Percentiles rank a stretch among this genome's conserved stretches.
Evolutionary conservation across 768 basidiomycete species (phyloP).

Genomic region (Leccinellum albellum): DNA sequence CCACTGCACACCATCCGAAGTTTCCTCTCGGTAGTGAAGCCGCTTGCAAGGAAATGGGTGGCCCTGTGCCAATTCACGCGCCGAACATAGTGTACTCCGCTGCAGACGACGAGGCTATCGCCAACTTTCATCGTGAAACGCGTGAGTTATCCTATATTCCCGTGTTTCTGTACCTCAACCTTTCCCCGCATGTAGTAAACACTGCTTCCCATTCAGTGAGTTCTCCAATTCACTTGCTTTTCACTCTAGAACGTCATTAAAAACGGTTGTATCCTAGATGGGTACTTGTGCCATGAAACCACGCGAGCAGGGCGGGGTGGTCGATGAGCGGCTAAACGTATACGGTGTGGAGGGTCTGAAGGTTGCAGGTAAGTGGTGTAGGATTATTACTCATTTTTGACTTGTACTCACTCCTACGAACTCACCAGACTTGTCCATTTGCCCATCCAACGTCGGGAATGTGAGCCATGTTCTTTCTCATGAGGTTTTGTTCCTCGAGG

Average conservation of each 20-base stretch:
- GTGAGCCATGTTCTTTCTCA: constrained; percentile 1
- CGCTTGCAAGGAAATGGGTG: constrained; percentile 11
- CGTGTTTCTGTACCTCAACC: neutral
- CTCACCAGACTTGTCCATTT: constrained; percentile 36
- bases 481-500: too few species aligned
- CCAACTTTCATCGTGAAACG: neutral
- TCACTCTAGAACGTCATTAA: neutral
- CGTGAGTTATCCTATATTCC: neutral
- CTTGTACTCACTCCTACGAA: neutral
- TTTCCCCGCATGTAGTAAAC: neutral
- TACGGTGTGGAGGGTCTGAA: constrained; percentile 11
- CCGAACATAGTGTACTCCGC: neutral
- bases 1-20: constrained; percentile 17
- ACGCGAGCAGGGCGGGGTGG: constrained; percentile 4
- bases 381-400: neutral
- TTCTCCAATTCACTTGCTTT: neutral
- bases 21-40: constrained; percentile 32
- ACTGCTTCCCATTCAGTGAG: neutral
- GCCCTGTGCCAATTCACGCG: constrained; percentile 13
- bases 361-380: constrained; percentile 9
- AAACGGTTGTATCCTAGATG: neutral
- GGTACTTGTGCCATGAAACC: constrained; percentile 51
- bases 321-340: constrained; percentile 11
- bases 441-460: constrained; percentile 23
- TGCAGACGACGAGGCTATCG: neutral